Evolutionary conservation across 306 rosid species (phyloP), one percentile per base, ranked within the genome.

Genomic region (Cicer chorassanicum): DNA sequence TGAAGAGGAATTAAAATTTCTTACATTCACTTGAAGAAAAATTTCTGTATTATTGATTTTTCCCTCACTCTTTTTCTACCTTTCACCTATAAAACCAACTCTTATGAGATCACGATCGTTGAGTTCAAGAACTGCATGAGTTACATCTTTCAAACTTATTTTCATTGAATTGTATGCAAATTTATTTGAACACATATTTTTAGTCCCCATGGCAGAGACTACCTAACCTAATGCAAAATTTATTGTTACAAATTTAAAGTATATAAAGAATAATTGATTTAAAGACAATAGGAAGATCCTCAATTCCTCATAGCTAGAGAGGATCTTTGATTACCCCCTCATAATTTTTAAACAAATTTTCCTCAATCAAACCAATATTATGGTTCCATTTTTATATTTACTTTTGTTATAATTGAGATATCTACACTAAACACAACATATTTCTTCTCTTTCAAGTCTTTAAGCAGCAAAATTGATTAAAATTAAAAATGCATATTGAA

Each of bases 401-500:
- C 14, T 59, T 29, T 70, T 62, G 50, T 4, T 29, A 29, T 29
- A 29, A 29, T 29, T 29, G 3, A 29, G 36, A 46, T 11, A 14
- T 68, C 68, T 43, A 36, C 34, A 11, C 59, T 48, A 48, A 74
- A 62, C 61, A 59, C 29, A 16, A 14, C 54, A 43, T 34, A 29
- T 29, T 29, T 29, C 36, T 29, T 29, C 36, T 29, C 36, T 29
- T 29, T 29, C 36, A 29, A 29, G 36, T 29, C 36, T 29, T 4
- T 29, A 29, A 54, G 61, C 0, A 53, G 49, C 42, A 39, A 39
- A 56, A 1, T 15, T 41, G 72, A 21, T 7, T 16, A 40, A 61
- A 11, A n/a, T n/a, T n/a, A n/a, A 60, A 70, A 75, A 67, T 11
- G 68, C 57, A 7, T 60, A 61, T 42, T 64, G 51, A 34, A 77